Conservation (phyloP, 305 asterid genomes). For the Ilex paraguariensis region DNA sequence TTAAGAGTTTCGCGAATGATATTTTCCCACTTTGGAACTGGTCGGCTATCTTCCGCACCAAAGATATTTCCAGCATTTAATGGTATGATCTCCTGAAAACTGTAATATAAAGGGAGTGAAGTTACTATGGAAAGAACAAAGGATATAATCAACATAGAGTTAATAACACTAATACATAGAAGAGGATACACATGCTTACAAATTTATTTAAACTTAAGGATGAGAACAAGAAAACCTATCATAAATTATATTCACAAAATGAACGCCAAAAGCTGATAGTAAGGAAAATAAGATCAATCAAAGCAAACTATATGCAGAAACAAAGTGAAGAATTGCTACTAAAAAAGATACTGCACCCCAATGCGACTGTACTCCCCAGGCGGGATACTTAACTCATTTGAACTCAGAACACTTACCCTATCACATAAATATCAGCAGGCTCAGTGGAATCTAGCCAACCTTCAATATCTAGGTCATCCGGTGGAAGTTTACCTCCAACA, state of each 20-base stretch:
- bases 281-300: background rate
- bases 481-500: conserved; percentile 64
- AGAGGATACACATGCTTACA: conserved; percentile 7
- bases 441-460: conserved; percentile 61
- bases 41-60: conserved; percentile 88
- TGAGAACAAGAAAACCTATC: background rate
- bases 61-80: conserved; percentile 91
- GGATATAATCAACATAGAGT: background rate
- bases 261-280: background rate
- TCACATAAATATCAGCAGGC: conserved; percentile 88
- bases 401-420: conserved; percentile 53
- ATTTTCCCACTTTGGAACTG: conserved; percentile 85
- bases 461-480: conserved; percentile 70
- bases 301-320: background rate
- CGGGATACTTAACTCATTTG: background rate
- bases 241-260: background rate
- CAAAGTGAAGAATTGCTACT: too few relatives aligned
- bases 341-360: too few relatives aligned
- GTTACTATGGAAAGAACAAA: background rate
- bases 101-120: conserved; percentile 13
- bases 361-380: background rate
- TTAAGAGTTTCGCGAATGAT: conserved; percentile 78
- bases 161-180: background rate
- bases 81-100: conserved; percentile 96
- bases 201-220: conserved; percentile 1